These are phyloP conservation scores for Acer saccharum DNA, from an alignment of 345 rosid species.

Conservation along the genomic window DNA sequence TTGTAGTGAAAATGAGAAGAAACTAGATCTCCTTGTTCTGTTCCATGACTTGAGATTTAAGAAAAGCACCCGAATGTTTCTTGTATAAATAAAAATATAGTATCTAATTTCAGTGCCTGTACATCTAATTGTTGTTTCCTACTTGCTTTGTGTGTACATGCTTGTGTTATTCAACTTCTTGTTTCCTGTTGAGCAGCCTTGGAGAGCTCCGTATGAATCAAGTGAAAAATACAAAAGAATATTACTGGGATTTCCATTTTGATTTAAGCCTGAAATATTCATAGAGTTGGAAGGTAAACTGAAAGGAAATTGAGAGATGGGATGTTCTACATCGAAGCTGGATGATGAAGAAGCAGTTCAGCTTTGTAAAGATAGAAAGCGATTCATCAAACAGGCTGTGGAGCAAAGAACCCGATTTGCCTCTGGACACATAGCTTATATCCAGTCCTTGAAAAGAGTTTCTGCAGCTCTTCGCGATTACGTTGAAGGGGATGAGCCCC, in stretches of 20 bases:
- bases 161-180: conserved; percentile 9
- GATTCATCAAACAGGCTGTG: conserved; percentile 86
- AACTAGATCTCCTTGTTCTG: conserved; percentile 25
- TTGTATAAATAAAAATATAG: not conserved
- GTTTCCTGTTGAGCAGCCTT: conserved; percentile 29
- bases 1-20: conserved; percentile 10
- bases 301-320: conserved; percentile 51
- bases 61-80: conserved; percentile 39
- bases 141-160: conserved; percentile 3
- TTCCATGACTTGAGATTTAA: conserved; percentile 37
- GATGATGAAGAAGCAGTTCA: conserved; percentile 95
- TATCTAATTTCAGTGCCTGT: not conserved
- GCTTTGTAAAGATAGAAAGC: conserved; percentile 88
- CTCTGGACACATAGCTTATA: conserved; percentile 74
- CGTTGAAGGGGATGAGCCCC: conserved; percentile 73
- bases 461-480: conserved; percentile 82
- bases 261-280: conserved; percentile 32
- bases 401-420: conserved; percentile 86
- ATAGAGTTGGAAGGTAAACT: conserved; percentile 17
- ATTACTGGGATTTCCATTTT: conserved; percentile 24
- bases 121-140: conserved; percentile 5
- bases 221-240: conserved; percentile 23
- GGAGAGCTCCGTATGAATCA: conserved; percentile 42
- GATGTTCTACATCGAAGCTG: conserved; percentile 87
- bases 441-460: conserved; percentile 77